These are phyloP conservation scores for Discostella stelligeroides DNA, from an alignment of 108 stramenopile species.

Conservation along the genomic window DNA sequence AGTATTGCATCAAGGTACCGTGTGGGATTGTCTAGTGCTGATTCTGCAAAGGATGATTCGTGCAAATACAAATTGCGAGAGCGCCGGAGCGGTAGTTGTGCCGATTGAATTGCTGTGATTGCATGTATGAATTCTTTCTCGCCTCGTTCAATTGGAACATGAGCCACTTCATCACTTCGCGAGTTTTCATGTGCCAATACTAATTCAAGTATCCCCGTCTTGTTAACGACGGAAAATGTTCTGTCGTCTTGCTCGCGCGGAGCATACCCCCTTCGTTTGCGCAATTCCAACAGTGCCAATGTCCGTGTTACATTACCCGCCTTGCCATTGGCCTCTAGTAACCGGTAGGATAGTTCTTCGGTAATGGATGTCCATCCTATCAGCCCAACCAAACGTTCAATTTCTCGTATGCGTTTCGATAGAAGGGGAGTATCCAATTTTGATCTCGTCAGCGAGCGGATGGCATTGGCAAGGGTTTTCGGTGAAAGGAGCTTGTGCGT, in stretches of 20 bases:
- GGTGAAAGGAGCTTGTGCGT: conserved; percentile 55
- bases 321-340: conserved; percentile 83
- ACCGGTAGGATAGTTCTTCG: conserved; percentile 66
- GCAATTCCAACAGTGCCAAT: conserved; percentile 61
- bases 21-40: conserved; percentile 82
- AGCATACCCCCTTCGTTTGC: conserved; percentile 59
- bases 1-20: conserved; percentile 88
- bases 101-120: conserved; percentile 65
- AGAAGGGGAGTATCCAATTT: conserved; percentile 58
- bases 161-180: conserved; percentile 8
- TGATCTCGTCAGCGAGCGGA: conserved; percentile 60
- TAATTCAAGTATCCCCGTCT: not conserved
- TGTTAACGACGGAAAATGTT: not conserved
- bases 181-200: not conserved
- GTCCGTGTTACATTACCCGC: conserved; percentile 83
- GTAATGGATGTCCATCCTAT: conserved; percentile 70
- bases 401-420: conserved; percentile 58
- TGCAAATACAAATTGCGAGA: conserved; percentile 70
- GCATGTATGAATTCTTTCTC: conserved; percentile 67
- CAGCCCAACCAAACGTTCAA: conserved; percentile 72
- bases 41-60: conserved; percentile 61
- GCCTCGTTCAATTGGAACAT: conserved; percentile 14
- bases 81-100: conserved; percentile 59
- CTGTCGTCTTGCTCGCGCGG: conserved; percentile 40
- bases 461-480: conserved; percentile 55